Percentiles rank a stretch among this genome's conserved stretches.
These are phyloP conservation scores for Entomortierella beljakovae DNA, from an alignment of 192 early-diverging fungal species.

Conservation along the genomic window DNA sequence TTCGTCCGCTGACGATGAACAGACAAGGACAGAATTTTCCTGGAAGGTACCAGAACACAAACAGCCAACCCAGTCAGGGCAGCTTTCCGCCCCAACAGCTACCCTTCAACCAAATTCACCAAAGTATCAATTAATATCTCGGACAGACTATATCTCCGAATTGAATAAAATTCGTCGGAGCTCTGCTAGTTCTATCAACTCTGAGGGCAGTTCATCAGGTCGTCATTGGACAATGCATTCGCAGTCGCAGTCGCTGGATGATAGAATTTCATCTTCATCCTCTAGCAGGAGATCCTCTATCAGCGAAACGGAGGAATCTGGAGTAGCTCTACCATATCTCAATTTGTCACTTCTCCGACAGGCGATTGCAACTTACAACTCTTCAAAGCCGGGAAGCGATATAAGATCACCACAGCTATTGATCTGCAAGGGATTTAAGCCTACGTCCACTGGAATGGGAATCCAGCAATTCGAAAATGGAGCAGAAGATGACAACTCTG, in stretches of 20 bases:
- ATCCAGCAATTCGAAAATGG: neutral
- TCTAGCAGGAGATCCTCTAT: slow-evolving; percentile 21
- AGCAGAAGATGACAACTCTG: neutral
- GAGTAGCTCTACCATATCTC: slow-evolving; percentile 20
- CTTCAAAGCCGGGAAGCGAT: slow-evolving; percentile 10
- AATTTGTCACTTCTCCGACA: slow-evolving; percentile 33
- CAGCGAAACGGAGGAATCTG: neutral
- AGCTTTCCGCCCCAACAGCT: slow-evolving; percentile 1
- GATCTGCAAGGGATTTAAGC: slow-evolving; percentile 7
- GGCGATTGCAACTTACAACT: slow-evolving; percentile 42
- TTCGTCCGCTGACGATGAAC: slow-evolving; percentile 14
- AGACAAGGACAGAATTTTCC: neutral
- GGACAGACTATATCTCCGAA: slow-evolving; percentile 5
- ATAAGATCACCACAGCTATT: slow-evolving; percentile 1
- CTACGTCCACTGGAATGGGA: neutral
- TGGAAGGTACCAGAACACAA: neutral
- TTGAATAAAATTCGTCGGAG: slow-evolving; percentile 9
- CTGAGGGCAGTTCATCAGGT: slow-evolving; percentile 9
- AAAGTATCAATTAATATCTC: slow-evolving; percentile 5
- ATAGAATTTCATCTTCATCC: neutral
- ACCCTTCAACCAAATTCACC: slow-evolving; percentile 11
- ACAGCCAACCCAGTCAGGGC: neutral
- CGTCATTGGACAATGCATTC: neutral
- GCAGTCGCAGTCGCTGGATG: neutral
- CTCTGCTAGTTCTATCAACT: slow-evolving; percentile 6